phyloP scores from a whole-genome alignment of 805 yeast species.

The Wickerhamiella spandovensis region DNA sequence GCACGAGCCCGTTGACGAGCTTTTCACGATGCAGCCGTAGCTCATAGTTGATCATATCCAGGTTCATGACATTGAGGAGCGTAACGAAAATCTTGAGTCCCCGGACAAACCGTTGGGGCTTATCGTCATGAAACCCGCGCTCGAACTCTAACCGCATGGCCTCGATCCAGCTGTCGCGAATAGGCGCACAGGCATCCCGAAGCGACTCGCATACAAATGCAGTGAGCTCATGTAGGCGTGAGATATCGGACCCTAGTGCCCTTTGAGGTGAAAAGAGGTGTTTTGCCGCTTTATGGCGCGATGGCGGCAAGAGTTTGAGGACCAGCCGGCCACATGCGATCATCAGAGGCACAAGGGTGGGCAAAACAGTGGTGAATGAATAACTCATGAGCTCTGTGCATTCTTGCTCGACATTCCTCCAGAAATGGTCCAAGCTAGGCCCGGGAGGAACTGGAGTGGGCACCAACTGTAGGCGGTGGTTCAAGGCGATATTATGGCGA shows the following conservation, averaged over 20 bases:
- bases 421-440: conserved; percentile 28
- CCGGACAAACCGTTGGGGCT: conserved; percentile 44
- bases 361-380: conserved; percentile 4
- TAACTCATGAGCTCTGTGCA: conserved; percentile 63
- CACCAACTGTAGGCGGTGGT: conserved; percentile 60
- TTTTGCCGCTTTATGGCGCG: conserved; percentile 52
- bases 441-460: background rate
- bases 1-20: background rate
- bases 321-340: conserved; percentile 71
- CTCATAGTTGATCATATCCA: conserved; percentile 92
- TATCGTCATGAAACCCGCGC: conserved; percentile 25
- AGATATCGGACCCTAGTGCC: conserved; percentile 48
- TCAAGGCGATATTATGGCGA: conserved; percentile 85
- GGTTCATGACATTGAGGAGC: conserved; percentile 84
- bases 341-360: conserved; percentile 46
- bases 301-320: conserved; percentile 59
- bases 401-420: conserved; percentile 87
- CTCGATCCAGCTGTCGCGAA: conserved; percentile 83
- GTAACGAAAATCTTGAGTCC: conserved; percentile 69
- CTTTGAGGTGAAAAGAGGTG: conserved; percentile 71
- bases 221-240: background rate
- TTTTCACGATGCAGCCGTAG: conserved; percentile 32
- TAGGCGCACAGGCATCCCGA: conserved; percentile 88
- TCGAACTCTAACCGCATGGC: conserved; percentile 56
- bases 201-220: conserved; percentile 45